Base-by-base conservation (phyloP, 2,329 filamentous ascomycete genomes). In the Clonostachys sp. region DNA sequence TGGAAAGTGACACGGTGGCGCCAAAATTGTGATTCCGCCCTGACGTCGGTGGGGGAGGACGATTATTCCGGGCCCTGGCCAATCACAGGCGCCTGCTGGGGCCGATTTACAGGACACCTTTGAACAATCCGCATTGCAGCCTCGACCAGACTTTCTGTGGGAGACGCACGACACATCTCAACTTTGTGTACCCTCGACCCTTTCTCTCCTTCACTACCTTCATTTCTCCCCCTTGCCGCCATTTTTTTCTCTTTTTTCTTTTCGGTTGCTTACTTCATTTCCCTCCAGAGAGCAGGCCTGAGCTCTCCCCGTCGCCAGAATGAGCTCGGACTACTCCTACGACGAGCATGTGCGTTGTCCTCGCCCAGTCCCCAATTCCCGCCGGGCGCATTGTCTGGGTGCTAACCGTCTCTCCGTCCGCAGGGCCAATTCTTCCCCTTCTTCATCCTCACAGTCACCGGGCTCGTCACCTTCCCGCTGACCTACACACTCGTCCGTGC, bases 351-450 rank as follows among this genome's bases (percentile, higher is more conserved):
- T 87, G 65, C 54, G 68, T 18, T 30, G 14, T 24, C 38, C 17
- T 34, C 10, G 14, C 16, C 41, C 24, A 34, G 12, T 45, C 46
- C 43, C 41, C 34, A 39, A 17, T 3, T 47, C 33, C 20, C n/a
- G 16, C 34, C 40, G 10, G 41, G 13, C 44, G 30, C 30, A 30
- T 16, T 35, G 42, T 36, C 33, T 20, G n/a, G n/a, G 14, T 13
- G 34, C 46, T 48, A 30, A 48, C 41, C 30, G 7, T 13, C n/a
- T 39, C n/a, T 16, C 34, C 33, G 39, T 17, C 38, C 12, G 17
- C 51, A 94, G 82, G 91, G 91, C 60, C 89, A 96, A 81, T 96
- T 96, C 77, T 99, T 96, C 78, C 94, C 95, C 57, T 96, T 95
- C 81, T 99, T 99, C 77, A 86, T 97, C 71, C 84, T 96, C 64